Percentiles rank a stretch among this genome's conserved stretches.
Conservation (phyloP, 2,329 filamentous ascomycete genomes). For the Colletotrichum neosansevieriae region DNA sequence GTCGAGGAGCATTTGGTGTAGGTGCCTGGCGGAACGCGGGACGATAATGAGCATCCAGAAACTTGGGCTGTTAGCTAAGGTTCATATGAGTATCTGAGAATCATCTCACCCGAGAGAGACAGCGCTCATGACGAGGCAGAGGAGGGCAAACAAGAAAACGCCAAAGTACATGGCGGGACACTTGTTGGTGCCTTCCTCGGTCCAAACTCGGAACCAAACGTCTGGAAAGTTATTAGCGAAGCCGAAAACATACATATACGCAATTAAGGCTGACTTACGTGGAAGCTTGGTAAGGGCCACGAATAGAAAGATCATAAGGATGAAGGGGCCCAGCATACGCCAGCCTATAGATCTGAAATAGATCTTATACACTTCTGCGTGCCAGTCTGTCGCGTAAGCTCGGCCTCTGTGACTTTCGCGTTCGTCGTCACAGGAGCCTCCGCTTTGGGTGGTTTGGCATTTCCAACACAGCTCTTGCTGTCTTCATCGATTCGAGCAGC, state of each 20-base stretch:
- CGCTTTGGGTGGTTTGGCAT: background rate
- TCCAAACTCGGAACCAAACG: constrained; percentile 50
- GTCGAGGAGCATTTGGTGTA: constrained; percentile 43
- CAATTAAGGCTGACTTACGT: constrained; percentile 40
- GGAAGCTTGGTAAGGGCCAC: constrained; percentile 44
- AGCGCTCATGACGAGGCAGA: constrained; percentile 42
- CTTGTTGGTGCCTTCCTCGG: constrained; percentile 43
- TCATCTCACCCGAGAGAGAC: constrained; percentile 27
- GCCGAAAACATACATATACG: too few species aligned
- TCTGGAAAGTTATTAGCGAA: constrained; percentile 37
- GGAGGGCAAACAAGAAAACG: constrained; percentile 45
- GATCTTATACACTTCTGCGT: constrained; percentile 47
- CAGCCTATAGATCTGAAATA: constrained; percentile 46
- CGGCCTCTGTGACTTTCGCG: constrained; percentile 38
- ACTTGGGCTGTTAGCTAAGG: constrained; percentile 43
- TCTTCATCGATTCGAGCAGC: background rate
- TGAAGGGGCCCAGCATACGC: constrained; percentile 40
- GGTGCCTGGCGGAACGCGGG: constrained; percentile 43
- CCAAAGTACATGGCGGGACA: constrained; percentile 41
- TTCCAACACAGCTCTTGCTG: background rate
- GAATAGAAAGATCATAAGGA: constrained; percentile 42
- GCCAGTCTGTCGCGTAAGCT: constrained; percentile 46
- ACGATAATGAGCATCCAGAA: constrained; percentile 45
- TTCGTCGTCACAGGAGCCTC: background rate
- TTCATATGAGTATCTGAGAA: background rate